A percentile compares a stretch with the other conserved stretches of the same genome.
phyloP scores from a whole-genome alignment of 306 rosid species.

The Quercus ilex region DNA sequence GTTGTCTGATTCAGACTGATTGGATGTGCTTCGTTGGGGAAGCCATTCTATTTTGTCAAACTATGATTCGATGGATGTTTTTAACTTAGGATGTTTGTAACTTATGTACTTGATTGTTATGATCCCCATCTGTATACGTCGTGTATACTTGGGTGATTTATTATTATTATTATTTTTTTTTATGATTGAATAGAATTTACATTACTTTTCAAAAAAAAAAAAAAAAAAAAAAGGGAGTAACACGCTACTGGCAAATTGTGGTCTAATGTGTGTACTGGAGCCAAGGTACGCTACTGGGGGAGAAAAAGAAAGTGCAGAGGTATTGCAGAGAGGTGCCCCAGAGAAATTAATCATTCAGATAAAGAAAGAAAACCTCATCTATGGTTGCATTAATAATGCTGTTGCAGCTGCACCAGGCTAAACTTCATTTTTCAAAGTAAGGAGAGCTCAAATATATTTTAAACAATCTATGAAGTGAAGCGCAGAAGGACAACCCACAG shows the following conservation, averaged over 20 bases:
- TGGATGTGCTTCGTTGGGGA: no score
- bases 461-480: not conserved
- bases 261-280: not conserved
- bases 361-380: not conserved
- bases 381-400: not conserved
- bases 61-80: no score
- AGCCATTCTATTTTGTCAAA: no score
- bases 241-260: not conserved
- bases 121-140: no score
- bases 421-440: not conserved
- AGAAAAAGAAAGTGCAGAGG: not conserved
- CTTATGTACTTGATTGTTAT: no score
- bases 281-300: not conserved
- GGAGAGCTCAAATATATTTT: not conserved
- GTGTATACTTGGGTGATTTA: no score
- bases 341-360: not conserved
- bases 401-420: not conserved
- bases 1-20: no score
- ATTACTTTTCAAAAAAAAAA: no score
- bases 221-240: not conserved
- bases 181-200: no score
- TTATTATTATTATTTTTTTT: no score
- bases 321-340: not conserved
- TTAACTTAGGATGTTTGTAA: no score
- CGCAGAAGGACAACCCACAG: not conserved